Conservation (phyloP, 2,329 filamentous ascomycete species). For the Dothideomycetes sp. region DNA sequence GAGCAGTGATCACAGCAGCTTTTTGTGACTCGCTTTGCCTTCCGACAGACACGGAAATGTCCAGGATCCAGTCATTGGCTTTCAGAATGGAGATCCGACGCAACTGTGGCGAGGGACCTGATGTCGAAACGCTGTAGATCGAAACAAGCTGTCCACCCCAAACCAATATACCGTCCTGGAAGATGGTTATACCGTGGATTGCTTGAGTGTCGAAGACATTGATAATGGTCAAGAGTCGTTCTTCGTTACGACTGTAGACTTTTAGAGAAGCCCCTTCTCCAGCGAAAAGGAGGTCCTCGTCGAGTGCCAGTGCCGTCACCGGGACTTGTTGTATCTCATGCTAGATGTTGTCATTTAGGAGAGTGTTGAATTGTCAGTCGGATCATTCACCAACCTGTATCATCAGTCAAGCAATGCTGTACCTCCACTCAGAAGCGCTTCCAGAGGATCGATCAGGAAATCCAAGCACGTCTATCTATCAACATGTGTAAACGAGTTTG, state of each 20-base stretch:
- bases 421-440: not conserved
- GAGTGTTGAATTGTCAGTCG: too few species aligned
- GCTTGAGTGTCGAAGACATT: constrained; percentile 57
- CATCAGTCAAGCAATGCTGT: too few species aligned
- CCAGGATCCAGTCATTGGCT: constrained; percentile 63
- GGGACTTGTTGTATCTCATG: constrained; percentile 29
- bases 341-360: constrained; percentile 14
- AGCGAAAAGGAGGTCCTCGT: constrained; percentile 29
- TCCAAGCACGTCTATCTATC: too few species aligned
- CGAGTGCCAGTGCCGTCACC: constrained; percentile 37
- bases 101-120: not conserved
- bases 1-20: constrained; percentile 63
- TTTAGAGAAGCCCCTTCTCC: constrained; percentile 36
- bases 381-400: too few species aligned
- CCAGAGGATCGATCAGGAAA: not conserved
- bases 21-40: not conserved
- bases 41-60: constrained; percentile 41
- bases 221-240: constrained; percentile 24
- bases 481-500: too few species aligned
- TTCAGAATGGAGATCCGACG: not conserved
- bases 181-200: constrained; percentile 61
- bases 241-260: constrained; percentile 27
- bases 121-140: not conserved
- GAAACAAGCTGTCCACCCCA: constrained; percentile 60
- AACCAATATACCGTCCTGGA: constrained; percentile 41